These are phyloP conservation scores for Chlorella sorokiniana DNA, from an alignment of 139 green algal genomes.

Conservation along the genomic window DNA sequence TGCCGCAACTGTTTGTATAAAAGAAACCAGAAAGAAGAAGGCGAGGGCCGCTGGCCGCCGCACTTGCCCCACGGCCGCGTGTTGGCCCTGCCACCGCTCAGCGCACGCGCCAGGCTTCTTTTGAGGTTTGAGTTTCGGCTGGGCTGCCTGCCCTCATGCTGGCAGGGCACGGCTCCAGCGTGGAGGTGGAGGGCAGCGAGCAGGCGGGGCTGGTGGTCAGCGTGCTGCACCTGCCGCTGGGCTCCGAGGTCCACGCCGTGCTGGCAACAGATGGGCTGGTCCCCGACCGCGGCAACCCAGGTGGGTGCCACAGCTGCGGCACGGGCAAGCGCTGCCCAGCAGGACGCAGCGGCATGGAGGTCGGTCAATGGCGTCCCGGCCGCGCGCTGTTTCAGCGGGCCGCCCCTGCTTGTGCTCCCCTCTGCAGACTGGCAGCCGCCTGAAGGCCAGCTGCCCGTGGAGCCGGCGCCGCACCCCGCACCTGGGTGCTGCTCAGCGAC, in stretches of 20 bases:
- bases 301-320: neutral
- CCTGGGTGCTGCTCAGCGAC: conserved; percentile 27
- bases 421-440: neutral
- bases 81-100: neutral
- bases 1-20: too few species aligned
- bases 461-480: neutral
- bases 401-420: neutral
- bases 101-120: neutral
- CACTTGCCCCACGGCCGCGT: neutral
- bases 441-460: neutral
- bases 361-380: too few species aligned
- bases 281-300: neutral
- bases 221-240: conserved; percentile 17
- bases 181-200: neutral
- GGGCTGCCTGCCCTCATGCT: neutral
- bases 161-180: neutral
- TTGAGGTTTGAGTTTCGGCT: too few species aligned
- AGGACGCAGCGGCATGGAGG: neutral
- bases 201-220: neutral
- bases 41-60: too few species aligned
- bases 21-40: too few species aligned
- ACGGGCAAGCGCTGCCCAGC: neutral
- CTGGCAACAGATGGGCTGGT: neutral
- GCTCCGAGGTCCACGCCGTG: neutral
- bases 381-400: neutral